These are phyloP conservation scores for Geranium incanum DNA, from an alignment of 441 rosid genomes.

Conservation along the genomic window DNA sequence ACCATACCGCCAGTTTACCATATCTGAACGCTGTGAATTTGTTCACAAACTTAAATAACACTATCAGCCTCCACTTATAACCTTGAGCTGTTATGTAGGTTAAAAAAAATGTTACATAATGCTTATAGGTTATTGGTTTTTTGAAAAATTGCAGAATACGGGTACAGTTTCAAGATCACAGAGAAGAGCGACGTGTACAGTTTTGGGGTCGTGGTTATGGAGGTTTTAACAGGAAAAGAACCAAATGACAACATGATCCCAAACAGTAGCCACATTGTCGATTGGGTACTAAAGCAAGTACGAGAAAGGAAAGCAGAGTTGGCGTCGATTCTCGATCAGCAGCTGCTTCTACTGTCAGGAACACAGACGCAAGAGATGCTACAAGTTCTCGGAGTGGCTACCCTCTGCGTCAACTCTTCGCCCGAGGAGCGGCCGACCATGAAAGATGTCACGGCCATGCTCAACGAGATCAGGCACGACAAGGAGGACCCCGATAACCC, in stretches of 20 bases:
- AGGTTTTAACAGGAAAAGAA: conserved; percentile 68
- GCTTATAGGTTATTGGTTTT: not conserved
- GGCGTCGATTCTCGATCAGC: conserved; percentile 57
- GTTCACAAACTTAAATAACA: no score
- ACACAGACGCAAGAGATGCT: conserved; percentile 74
- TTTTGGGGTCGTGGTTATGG: conserved; percentile 73
- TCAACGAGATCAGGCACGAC: conserved; percentile 59
- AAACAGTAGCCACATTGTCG: conserved; percentile 57
- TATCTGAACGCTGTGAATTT: no score
- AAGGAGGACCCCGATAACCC: conserved; percentile 45
- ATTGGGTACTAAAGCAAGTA: conserved; percentile 66
- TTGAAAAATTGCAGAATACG: conserved; percentile 46
- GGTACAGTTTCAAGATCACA: conserved; percentile 65
- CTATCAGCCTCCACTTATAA: no score
- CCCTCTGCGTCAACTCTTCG: conserved; percentile 58
- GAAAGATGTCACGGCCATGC: conserved; percentile 85
- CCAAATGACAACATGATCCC: conserved; percentile 59
- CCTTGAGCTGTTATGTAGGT: no score
- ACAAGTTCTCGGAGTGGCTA: conserved; percentile 83
- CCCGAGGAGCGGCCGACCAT: conserved; percentile 78
- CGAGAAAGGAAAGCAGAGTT: conserved; percentile 49
- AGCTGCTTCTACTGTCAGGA: conserved; percentile 42
- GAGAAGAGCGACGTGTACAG: conserved; percentile 87
- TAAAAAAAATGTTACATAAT: not conserved
- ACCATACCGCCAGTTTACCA: no score